Conservation (phyloP, 2,329 filamentous ascomycete species). For the Aspergillus novofumigatus region DNA sequence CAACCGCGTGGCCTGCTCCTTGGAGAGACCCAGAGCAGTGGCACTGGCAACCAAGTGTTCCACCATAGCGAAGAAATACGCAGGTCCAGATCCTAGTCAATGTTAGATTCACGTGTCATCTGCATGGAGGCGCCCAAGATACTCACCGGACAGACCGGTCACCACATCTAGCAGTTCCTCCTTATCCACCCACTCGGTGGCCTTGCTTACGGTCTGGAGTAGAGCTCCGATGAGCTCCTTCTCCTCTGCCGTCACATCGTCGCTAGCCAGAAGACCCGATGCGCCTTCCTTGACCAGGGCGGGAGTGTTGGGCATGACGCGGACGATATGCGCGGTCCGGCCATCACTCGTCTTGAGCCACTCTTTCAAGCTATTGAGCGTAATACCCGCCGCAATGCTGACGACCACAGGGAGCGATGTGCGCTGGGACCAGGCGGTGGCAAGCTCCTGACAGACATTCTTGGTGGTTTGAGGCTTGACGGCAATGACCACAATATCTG, state of each 20-base stretch:
- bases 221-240: slow-evolving; percentile 29
- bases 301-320: slow-evolving; percentile 36
- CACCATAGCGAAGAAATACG: slow-evolving; percentile 37
- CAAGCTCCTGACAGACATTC: slow-evolving; percentile 30
- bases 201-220: slow-evolving; percentile 29
- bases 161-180: slow-evolving; percentile 34
- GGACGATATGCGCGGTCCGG: slow-evolving; percentile 24
- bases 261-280: slow-evolving; percentile 24
- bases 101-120: neutral
- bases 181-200: slow-evolving; percentile 32
- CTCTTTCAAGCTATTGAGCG: slow-evolving; percentile 25
- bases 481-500: slow-evolving; percentile 30
- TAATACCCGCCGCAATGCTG: slow-evolving; percentile 34
- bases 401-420: slow-evolving; percentile 26
- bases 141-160: slow-evolving; percentile 32
- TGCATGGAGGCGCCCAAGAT: neutral
- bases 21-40: slow-evolving; percentile 26
- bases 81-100: slow-evolving; percentile 29
- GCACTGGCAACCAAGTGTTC: slow-evolving; percentile 32
- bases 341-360: slow-evolving; percentile 27
- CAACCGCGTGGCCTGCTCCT: slow-evolving; percentile 32
- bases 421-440: slow-evolving; percentile 22
- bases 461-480: slow-evolving; percentile 34
- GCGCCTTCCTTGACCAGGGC: slow-evolving; percentile 32
- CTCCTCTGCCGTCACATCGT: slow-evolving; percentile 23